Conservation (phyloP, 192 early-diverging fungal genomes). For the Geranomyces variabilis region DNA sequence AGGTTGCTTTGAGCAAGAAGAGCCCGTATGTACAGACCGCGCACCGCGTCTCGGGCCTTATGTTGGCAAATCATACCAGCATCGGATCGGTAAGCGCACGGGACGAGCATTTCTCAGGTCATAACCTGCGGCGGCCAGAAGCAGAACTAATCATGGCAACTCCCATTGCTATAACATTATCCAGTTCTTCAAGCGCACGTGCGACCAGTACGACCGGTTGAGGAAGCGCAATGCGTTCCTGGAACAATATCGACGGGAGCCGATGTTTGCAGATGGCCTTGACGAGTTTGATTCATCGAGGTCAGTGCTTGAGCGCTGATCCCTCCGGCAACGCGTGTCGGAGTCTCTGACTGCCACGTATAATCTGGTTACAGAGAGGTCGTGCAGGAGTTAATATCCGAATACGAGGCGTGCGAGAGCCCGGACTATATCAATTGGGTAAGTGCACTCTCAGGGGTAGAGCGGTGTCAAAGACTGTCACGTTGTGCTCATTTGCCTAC, state of each 20-base stretch:
- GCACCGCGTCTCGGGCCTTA: conserved; percentile 94
- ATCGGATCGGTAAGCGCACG: conserved; percentile 68
- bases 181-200: conserved; percentile 86
- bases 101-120: background rate
- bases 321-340: background rate
- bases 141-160: no score
- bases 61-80: conserved; percentile 98
- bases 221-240: conserved; percentile 95
- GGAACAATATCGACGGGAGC: conserved; percentile 87
- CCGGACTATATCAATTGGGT: conserved; percentile 75
- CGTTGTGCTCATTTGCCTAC: no score
- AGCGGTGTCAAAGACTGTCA: no score
- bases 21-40: conserved; percentile 90
- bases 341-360: background rate
- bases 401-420: conserved; percentile 94
- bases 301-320: conserved; percentile 22
- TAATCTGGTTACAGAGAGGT: conserved; percentile 58
- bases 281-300: conserved; percentile 92
- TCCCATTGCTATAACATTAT: background rate
- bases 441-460: conserved; percentile 10
- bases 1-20: conserved; percentile 93
- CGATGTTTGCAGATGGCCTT: conserved; percentile 70
- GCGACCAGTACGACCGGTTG: conserved; percentile 92
- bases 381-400: conserved; percentile 88
- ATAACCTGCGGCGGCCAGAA: background rate